Evolutionary conservation across 257 asterid genomes (phyloP), one percentile per base, ranked within the genome.

Genomic region (Fraxinus quadrangulata): DNA sequence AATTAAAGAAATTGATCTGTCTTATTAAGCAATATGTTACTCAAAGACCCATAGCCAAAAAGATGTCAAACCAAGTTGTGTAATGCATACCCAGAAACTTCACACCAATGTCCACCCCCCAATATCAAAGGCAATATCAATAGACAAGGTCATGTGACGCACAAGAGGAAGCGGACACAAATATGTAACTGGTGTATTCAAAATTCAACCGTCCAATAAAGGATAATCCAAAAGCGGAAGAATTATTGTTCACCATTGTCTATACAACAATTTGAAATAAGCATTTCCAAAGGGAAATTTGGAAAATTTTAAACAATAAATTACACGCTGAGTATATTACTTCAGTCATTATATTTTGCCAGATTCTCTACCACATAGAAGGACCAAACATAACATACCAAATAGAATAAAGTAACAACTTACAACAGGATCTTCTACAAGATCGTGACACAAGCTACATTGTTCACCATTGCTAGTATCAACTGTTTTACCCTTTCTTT

Each of bases 381-480:
- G 17, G 63, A 51, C 73, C 67, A 74, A 56, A 76, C 19, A 31
- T 74, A 77, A 45, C 72, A 17, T 26, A 70, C 63, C 34, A 47
- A 45, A 33, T 65, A 30, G 21, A 78, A 21, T 19, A 34, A 68
- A 82, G 14, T 66, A 54, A 26, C 68, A 72, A 89, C 96, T 83
- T 75, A 94, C 98, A 80, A 87, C 94, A 17, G 87, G 85, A 70
- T 94, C 96, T 90, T 92, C 99, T 45, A 85, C 96, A 75, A 86
- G 70, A 71, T 91, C 98, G 75, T 84, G 86, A 77, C 99, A 94
- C 74, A 89, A 67, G 76, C 91, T 85, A 85, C 98, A 94, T 75
- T 80, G 89, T 72, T 82, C 90, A 71, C 68, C 88, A 51, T 71
- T 84, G 79, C 80, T 74, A 73, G 83, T 81, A 67, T 83, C 90